Base-by-base conservation (phyloP, 257 asterid species). In the Misopates orontium region DNA sequence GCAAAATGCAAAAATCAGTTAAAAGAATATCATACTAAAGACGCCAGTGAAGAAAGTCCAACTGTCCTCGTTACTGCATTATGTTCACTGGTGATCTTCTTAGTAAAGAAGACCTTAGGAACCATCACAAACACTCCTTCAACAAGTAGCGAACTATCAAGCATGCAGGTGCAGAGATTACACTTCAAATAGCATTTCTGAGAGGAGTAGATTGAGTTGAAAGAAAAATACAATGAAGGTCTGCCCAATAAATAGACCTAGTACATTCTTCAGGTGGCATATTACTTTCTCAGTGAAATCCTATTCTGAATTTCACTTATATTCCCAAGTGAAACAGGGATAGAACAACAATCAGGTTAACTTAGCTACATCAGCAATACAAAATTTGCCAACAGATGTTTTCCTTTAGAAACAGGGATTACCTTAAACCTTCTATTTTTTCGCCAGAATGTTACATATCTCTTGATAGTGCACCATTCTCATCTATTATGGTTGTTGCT, bases 1-100 rank as follows among this genome's bases (percentile, higher is more conserved):
- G 47, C 28, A 62, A 62, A 62, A 18, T 54, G 21, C 24, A 18
- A 58, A 17, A 18, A 16, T 32, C 64, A 58, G 25, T 58, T n/a
- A 4, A 39, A 39, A n/a, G 5, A 40, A 59, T 2, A 2, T 59
- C 14, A 19, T 25, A 21, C 9, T 18, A 40, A 41, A 51, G 42
- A 39, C 60, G 48, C 16, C 52, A 15, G 42, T 62, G 5, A 17
- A 59, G 64, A 32, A 59, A 23, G 62, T 31, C 19, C 1, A 36
- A 11, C 12, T 8, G 65, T 41, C 16, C 21, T 22, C 16, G 2
- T 58, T 22, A 4, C 28, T 49, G 41, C n/a, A 64, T 48, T 64
- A 39, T 19, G 4, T 48, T 24, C 50, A 39, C 66, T 47, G 63
- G 10, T 36, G 47, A 11, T 32, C 55, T 59, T 69, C 42, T 50